Evolutionary conservation across 192 early-diverging fungal genomes (phyloP), one percentile per base, ranked within the genome.

Genomic region (Podila verticillata): DNA sequence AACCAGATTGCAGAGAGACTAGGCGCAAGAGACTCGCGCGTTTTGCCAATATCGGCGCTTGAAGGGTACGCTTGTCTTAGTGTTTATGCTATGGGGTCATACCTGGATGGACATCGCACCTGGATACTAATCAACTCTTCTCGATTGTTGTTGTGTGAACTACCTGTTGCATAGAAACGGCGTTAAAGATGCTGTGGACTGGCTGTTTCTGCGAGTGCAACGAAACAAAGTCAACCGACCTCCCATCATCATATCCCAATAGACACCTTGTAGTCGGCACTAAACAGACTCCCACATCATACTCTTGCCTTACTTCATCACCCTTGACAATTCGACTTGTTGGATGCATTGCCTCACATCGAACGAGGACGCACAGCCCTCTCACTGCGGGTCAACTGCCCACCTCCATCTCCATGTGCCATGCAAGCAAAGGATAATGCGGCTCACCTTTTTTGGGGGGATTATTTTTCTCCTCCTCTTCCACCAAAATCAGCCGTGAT

Each of bases 101-200:
- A 39, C 65, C 24, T 61, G 8, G 44, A 39, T 22, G 26, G 68
- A n/a, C 51, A n/a, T 75, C 39, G 17, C 13, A 17, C 12, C 7
- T 44, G 12, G 39, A 44, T 3, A 44, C 39, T 26, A 30, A 24
- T 65, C 63, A 60, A 30, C 51, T 20, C 66, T 64, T 66, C 22
- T 65, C 19, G 7, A 22, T 30, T 61, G 57, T 30, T 61, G 57
- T 0, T 66, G 26, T 44, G 24, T 57, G 65, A 5, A 62, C 12
- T 44, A 22, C 60, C 7, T 71, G 70, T 35, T 75, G 60, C 2
- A 15, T 68, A 95, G 90, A n/a, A 84, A 87, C 73, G 96, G 97
- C 12, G 92, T 98, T 24, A 80, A 87, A 36, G 90, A 95, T 13
- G 95, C 96, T 1, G 87, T 99, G 17, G 96, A 99, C 71, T 99